Evolutionary conservation across 2,329 filamentous ascomycete genomes (phyloP).

Genomic region (Sporothrix mexicana): DNA sequence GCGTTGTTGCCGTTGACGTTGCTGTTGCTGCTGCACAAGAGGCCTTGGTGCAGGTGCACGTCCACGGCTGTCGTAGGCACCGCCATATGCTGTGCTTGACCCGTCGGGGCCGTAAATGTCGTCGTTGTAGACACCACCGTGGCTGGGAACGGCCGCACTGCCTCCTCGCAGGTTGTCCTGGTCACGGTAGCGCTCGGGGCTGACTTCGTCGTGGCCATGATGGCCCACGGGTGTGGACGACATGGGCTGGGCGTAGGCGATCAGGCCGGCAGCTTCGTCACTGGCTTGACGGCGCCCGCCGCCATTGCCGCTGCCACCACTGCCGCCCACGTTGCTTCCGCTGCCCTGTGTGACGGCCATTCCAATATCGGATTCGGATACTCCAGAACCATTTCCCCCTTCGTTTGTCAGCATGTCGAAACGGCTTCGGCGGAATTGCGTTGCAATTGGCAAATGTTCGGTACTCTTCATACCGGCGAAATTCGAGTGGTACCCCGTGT

Average conservation of each 20-base stretch:
- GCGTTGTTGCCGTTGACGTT: not conserved
- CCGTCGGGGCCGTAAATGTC: conserved; percentile 11
- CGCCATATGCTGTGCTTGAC: conserved; percentile 15
- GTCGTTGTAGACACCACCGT: conserved; percentile 18
- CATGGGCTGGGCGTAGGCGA: conserved; percentile 48
- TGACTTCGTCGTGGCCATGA: conserved; percentile 25
- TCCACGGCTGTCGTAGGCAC: conserved; percentile 7
- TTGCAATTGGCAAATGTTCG: conserved; percentile 49
- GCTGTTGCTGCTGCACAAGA: conserved; percentile 8
- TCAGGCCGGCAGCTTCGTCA: conserved; percentile 44
- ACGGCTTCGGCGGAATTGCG: conserved; percentile 46
- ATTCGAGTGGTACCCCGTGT: conserved; percentile 36
- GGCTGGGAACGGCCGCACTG: not conserved
- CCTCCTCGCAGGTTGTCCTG: not conserved
- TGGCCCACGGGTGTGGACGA: conserved; percentile 34
- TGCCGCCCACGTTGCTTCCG: not conserved
- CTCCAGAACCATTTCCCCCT: not conserved
- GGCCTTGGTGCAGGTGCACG: not conserved
- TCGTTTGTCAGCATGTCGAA: conserved; percentile 38
- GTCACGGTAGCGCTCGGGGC: conserved; percentile 33
- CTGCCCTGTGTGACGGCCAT: not conserved
- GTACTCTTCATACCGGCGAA: conserved; percentile 44
- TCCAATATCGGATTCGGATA: not conserved
- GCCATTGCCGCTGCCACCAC: not conserved
- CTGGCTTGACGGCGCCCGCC: conserved; percentile 34